Conservation (phyloP, 164 flowering plant species). For the Annona cherimola region DNA sequence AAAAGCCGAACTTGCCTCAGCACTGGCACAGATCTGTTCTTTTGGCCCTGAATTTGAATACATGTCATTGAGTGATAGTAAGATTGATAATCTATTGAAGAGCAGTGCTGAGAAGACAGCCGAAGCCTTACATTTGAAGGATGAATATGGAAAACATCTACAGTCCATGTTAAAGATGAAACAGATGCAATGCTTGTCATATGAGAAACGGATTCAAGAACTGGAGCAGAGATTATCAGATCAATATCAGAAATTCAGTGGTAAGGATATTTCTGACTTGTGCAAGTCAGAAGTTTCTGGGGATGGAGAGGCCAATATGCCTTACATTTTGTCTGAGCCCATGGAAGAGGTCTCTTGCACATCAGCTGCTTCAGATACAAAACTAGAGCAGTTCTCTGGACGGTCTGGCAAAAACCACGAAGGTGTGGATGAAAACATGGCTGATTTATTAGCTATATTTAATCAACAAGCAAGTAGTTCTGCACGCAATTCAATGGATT, state of each 20-base stretch:
- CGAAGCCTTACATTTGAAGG: conserved; percentile 85
- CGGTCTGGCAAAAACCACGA: conserved; percentile 36
- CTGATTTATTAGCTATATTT: conserved; percentile 56
- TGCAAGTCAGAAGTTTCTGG: conserved; percentile 56
- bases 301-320: conserved; percentile 43
- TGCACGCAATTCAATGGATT: conserved; percentile 40
- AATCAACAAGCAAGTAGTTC: conserved; percentile 33
- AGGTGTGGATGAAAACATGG: conserved; percentile 85
- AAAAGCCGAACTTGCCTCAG: conserved; percentile 96
- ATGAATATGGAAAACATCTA: conserved; percentile 83
- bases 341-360: conserved; percentile 88
- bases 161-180: conserved; percentile 62
- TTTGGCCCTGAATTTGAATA: conserved; percentile 49
- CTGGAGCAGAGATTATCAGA: conserved; percentile 81
- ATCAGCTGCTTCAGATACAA: conserved; percentile 44
- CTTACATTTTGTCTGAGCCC: conserved; percentile 43
- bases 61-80: conserved; percentile 64
- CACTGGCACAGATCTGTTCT: conserved; percentile 69
- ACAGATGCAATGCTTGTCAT: conserved; percentile 73
- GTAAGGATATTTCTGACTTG: conserved; percentile 37
- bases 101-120: conserved; percentile 75
- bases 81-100: conserved; percentile 53
- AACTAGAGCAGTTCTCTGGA: conserved; percentile 14
- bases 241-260: conserved; percentile 49
- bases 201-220: conserved; percentile 90